phyloP scores from a whole-genome alignment of 371 early-diverging fungal species.

The Zopfochytrium polystomum region DNA sequence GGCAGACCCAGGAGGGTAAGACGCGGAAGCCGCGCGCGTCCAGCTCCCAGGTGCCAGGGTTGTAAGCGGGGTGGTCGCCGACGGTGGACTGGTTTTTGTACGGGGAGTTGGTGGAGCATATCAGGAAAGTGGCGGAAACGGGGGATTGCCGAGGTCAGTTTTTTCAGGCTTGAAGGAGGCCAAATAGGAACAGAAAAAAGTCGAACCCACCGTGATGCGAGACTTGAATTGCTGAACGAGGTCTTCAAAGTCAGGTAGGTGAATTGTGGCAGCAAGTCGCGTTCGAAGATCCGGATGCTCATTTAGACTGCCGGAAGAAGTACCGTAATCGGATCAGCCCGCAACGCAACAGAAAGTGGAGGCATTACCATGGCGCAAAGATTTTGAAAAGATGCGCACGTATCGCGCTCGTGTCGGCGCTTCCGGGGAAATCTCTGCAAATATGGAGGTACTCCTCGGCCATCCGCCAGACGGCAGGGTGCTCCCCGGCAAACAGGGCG shows the following conservation, averaged over 20 bases:
- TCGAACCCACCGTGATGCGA: conserved; percentile 46
- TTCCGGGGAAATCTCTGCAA: conserved; percentile 51
- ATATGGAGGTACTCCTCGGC: conserved; percentile 68
- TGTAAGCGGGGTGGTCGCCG: not conserved
- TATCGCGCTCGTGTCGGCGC: conserved; percentile 62
- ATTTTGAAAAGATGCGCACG: conserved; percentile 93
- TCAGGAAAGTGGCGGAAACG: too few relatives aligned
- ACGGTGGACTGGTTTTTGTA: too few relatives aligned
- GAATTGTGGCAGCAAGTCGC: conserved; percentile 60
- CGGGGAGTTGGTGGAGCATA: too few relatives aligned
- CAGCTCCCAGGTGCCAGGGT: conserved; percentile 24
- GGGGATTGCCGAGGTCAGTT: not conserved
- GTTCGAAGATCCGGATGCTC: conserved; percentile 78
- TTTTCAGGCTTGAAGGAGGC: not conserved
- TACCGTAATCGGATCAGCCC: not conserved
- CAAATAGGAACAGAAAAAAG: not conserved
- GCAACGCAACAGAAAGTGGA: not conserved
- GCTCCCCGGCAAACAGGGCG: conserved; percentile 48
- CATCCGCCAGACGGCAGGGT: conserved; percentile 70
- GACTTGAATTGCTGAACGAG: conserved; percentile 60
- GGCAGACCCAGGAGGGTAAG: conserved; percentile 68
- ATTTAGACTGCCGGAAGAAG: conserved; percentile 47
- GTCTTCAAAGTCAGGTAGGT: conserved; percentile 59
- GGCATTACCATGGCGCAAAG: conserved; percentile 60
- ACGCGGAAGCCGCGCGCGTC: conserved; percentile 65